Conservation (phyloP, 257 asterid species). For the Parsonsia alboflavescens region DNA sequence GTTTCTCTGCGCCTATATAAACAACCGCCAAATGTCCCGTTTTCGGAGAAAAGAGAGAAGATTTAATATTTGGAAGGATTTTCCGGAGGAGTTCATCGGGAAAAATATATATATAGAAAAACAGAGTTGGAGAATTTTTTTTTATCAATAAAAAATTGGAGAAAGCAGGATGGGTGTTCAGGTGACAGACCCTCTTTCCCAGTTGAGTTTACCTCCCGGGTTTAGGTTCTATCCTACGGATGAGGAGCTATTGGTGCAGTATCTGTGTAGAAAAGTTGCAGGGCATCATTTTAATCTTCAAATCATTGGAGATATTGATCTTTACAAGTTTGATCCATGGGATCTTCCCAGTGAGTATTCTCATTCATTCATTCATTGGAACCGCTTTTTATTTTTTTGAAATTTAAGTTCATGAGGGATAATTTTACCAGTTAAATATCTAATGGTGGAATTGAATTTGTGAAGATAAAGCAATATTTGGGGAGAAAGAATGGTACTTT, state of each 20-base stretch:
- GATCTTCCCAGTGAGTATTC: conserved; percentile 59
- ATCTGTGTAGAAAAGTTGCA: conserved; percentile 62
- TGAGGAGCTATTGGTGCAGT: conserved; percentile 81
- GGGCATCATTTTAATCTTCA: conserved; percentile 56
- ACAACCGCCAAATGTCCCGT: conserved; percentile 20
- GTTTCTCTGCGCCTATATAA: conserved; percentile 30
- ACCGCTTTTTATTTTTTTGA: neutral
- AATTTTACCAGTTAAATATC: neutral
- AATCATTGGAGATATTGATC: conserved; percentile 65
- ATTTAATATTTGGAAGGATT: neutral
- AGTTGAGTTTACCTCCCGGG: conserved; percentile 84
- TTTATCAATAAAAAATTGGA: neutral
- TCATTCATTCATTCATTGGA: neutral
- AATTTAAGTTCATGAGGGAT: no score
- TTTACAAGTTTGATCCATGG: conserved; percentile 86
- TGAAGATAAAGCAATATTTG: conserved; percentile 68
- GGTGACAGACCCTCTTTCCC: conserved; percentile 68
- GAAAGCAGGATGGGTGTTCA: conserved; percentile 47
- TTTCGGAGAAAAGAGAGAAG: conserved; percentile 19
- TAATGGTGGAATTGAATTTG: neutral
- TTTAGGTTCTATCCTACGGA: conserved; percentile 86
- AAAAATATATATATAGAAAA: no score
- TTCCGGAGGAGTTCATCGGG: neutral
- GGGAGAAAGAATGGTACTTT: conserved; percentile 90
- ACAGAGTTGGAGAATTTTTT: neutral